Evolutionary conservation across 2,329 filamentous ascomycete species (phyloP).

Genomic region (Colletotrichum truncatum): DNA sequence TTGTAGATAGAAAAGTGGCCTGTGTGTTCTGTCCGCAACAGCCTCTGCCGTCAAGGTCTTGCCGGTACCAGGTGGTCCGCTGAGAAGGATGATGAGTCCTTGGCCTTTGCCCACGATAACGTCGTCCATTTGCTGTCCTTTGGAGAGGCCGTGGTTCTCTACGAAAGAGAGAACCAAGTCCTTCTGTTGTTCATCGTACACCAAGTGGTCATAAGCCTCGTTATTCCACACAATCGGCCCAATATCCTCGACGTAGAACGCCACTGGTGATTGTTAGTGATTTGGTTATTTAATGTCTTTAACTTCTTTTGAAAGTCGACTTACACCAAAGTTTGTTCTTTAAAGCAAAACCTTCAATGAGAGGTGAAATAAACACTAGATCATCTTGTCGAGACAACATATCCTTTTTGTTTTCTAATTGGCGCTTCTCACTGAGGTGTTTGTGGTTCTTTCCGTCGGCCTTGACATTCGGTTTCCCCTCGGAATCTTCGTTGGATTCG

Average conservation of each 20-base stretch:
- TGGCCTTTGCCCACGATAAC: slow-evolving; percentile 53
- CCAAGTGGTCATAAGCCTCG: slow-evolving; percentile 54
- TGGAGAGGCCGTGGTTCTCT: slow-evolving; percentile 46
- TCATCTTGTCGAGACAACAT: slow-evolving; percentile 49
- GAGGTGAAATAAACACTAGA: slow-evolving; percentile 50
- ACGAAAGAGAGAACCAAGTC: slow-evolving; percentile 58
- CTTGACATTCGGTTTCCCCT: background rate
- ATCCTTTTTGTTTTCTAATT: slow-evolving; percentile 47
- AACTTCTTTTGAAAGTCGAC: no score
- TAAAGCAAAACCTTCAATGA: slow-evolving; percentile 54
- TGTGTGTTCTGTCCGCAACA: slow-evolving; percentile 50
- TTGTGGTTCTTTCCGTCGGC: slow-evolving; percentile 12
- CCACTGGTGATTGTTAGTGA: slow-evolving; percentile 27
- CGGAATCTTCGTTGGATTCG: background rate
- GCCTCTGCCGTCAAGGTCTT: slow-evolving; percentile 56
- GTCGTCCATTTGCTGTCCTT: slow-evolving; percentile 41
- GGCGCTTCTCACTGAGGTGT: slow-evolving; percentile 43
- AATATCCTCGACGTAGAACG: slow-evolving; percentile 52
- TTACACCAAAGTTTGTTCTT: slow-evolving; percentile 57
- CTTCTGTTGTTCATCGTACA: slow-evolving; percentile 57
- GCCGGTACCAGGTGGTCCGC: slow-evolving; percentile 55
- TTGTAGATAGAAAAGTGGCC: slow-evolving; percentile 55
- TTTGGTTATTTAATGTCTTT: no score
- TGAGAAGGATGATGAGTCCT: slow-evolving; percentile 55
- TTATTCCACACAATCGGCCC: slow-evolving; percentile 54